Conservation (phyloP, 352 stramenopile species). For the Elongisporangium senticosum region DNA sequence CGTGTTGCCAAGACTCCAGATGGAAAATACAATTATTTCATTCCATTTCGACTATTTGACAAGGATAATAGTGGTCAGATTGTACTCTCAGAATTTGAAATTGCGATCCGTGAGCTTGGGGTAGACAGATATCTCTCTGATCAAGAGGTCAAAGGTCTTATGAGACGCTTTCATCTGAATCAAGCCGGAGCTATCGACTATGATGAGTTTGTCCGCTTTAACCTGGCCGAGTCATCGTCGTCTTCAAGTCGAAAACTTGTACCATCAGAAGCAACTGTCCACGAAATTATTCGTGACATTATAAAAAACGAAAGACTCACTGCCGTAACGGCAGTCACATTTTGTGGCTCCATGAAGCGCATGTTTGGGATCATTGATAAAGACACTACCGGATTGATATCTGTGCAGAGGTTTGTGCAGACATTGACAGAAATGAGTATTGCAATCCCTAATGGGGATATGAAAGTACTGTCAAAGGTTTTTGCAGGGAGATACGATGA, state of each 20-base stretch:
- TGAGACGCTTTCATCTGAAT: conserved; percentile 73
- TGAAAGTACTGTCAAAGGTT: conserved; percentile 35
- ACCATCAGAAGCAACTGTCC: conserved; percentile 11
- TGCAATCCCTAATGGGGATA: conserved; percentile 23
- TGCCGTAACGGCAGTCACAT: conserved; percentile 28
- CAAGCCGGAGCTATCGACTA: conserved; percentile 60
- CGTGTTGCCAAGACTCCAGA: conserved; percentile 76
- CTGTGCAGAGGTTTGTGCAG: conserved; percentile 40
- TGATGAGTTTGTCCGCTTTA: conserved; percentile 76
- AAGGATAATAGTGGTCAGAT: conserved; percentile 68
- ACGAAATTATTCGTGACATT: conserved; percentile 45
- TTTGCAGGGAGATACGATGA: conserved; percentile 28
- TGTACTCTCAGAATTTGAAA: conserved; percentile 67
- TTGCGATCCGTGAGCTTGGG: conserved; percentile 56
- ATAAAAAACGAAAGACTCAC: conserved; percentile 44
- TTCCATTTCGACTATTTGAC: conserved; percentile 72
- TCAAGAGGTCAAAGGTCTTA: conserved; percentile 76
- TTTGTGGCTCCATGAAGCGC: conserved; percentile 62
- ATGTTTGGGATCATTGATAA: conserved; percentile 84
- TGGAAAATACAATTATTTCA: conserved; percentile 64
- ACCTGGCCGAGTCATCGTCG: conserved; percentile 54
- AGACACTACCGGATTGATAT: conserved; percentile 45
- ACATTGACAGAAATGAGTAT: conserved; percentile 65
- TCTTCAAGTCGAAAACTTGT: conserved; percentile 23
- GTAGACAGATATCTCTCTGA: conserved; percentile 67